phyloP scores from a whole-genome alignment of 495 filamentous ascomycete genomes.

The Penicillium dipodomyicola region DNA sequence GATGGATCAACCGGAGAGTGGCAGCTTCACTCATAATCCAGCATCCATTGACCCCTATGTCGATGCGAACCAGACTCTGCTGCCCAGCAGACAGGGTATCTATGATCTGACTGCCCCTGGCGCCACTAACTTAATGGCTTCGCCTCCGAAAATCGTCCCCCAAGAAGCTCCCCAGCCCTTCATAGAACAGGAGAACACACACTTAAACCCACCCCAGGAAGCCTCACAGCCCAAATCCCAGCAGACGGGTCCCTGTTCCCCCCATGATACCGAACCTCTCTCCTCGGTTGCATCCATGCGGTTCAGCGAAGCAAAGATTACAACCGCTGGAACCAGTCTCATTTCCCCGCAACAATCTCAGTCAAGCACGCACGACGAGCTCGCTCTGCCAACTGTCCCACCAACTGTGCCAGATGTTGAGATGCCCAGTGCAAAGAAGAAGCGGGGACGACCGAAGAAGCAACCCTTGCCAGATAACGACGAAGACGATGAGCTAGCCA shows the following conservation, averaged over 20 bases:
- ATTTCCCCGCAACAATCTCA: slow-evolving; percentile 23
- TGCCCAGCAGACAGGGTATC: not conserved
- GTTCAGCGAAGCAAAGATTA: slow-evolving; percentile 27
- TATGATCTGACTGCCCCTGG: slow-evolving; percentile 2
- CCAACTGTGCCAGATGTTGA: slow-evolving; percentile 23
- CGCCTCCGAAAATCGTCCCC: not conserved
- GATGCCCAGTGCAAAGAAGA: slow-evolving; percentile 31
- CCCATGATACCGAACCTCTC: slow-evolving; percentile 45
- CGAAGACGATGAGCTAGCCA: slow-evolving; percentile 36
- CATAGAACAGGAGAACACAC: slow-evolving; percentile 9
- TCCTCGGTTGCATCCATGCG: slow-evolving; percentile 34
- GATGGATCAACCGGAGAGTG: not conserved
- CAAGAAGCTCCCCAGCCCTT: slow-evolving; percentile 7
- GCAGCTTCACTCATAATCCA: not conserved
- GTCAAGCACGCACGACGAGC: slow-evolving; percentile 30
- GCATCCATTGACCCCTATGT: not conserved
- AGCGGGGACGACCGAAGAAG: slow-evolving; percentile 37
- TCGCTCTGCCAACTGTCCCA: slow-evolving; percentile 21
- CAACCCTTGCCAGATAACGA: slow-evolving; percentile 23
- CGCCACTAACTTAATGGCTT: not conserved
- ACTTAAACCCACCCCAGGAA: slow-evolving; percentile 18
- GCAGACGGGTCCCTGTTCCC: slow-evolving; percentile 29
- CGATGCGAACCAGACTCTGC: slow-evolving; percentile 16
- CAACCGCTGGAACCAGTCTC: slow-evolving; percentile 14
- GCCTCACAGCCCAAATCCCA: slow-evolving; percentile 26